phyloP scores from a whole-genome alignment of 2,329 filamentous ascomycete genomes.

The Fusarium papillatum region DNA sequence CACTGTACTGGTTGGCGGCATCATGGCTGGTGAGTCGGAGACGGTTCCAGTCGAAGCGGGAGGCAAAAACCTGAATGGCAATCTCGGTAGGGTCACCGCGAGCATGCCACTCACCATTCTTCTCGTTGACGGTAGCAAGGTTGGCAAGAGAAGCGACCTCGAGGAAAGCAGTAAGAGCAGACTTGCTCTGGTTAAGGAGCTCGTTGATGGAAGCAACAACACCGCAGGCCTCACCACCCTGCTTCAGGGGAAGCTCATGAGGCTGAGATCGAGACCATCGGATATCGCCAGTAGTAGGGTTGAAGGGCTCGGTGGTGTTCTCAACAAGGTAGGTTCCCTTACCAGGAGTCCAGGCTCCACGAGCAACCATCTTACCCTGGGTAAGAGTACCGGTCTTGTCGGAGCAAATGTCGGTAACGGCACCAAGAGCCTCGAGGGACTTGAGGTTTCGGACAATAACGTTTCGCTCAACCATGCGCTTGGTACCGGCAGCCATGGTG shows the following conservation, averaged over 20 bases:
- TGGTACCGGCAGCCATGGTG: slow-evolving; percentile 68
- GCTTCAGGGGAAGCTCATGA: slow-evolving; percentile 54
- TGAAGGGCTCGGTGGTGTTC: slow-evolving; percentile 66
- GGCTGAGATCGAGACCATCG: slow-evolving; percentile 54
- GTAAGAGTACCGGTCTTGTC: slow-evolving; percentile 73
- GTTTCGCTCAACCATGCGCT: slow-evolving; percentile 65
- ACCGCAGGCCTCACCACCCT: slow-evolving; percentile 43
- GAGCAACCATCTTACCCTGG: slow-evolving; percentile 74
- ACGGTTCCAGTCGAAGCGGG: slow-evolving; percentile 74
- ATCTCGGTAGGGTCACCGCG: slow-evolving; percentile 79
- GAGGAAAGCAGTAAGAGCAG: slow-evolving; percentile 65
- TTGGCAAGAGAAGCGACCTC: slow-evolving; percentile 71
- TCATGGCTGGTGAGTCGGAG: slow-evolving; percentile 60
- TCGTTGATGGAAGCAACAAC: slow-evolving; percentile 43
- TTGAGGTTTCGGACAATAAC: slow-evolving; percentile 67
- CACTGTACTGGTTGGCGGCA: slow-evolving; percentile 63
- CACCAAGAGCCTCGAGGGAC: slow-evolving; percentile 71
- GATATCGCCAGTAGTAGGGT: slow-evolving; percentile 67
- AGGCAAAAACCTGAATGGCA: slow-evolving; percentile 79
- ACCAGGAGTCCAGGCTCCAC: slow-evolving; percentile 70
- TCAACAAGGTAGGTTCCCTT: slow-evolving; percentile 70
- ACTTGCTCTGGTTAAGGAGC: slow-evolving; percentile 56
- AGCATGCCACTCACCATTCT: slow-evolving; percentile 66
- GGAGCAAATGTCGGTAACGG: slow-evolving; percentile 69
- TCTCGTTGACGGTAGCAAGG: slow-evolving; percentile 61